phyloP scores from a whole-genome alignment of 164 flowering plant genomes.

The Vitis amurensis region DNA sequence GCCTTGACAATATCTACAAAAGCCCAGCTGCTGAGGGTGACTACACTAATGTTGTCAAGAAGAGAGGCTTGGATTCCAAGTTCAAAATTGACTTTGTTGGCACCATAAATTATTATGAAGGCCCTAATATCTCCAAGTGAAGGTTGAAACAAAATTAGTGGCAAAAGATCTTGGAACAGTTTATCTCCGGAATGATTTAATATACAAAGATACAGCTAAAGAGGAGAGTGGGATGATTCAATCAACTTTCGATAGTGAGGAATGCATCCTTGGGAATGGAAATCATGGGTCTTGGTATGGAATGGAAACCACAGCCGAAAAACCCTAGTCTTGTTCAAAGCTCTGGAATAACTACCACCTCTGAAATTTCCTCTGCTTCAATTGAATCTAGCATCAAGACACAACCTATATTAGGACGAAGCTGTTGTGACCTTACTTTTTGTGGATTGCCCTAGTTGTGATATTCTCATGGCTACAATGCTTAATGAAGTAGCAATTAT shows the following conservation, averaged over 20 bases:
- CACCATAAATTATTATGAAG: slow-evolving; percentile 78
- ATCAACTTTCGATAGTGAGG: slow-evolving; percentile 69
- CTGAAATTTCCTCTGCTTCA: no score
- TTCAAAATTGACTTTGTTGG: slow-evolving; percentile 94
- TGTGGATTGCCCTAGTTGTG: no score
- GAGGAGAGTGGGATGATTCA: slow-evolving; percentile 66
- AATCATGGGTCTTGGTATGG: no score
- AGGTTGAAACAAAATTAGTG: slow-evolving; percentile 65
- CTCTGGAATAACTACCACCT: no score
- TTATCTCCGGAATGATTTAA: slow-evolving; percentile 58
- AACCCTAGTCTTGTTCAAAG: no score
- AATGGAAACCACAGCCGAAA: no score
- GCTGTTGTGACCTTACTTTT: no score
- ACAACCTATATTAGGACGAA: no score
- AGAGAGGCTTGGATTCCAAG: slow-evolving; percentile 55
- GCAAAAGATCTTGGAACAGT: slow-evolving; percentile 69
- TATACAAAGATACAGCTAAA: slow-evolving; percentile 53
- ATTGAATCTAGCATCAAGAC: no score
- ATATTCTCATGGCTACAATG: no score
- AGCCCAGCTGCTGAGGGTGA: slow-evolving; percentile 98
- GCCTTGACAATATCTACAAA: slow-evolving; percentile 95
- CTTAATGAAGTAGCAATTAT: no score
- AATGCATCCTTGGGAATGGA: slow-evolving; percentile 64
- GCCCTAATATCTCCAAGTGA: slow-evolving; percentile 59
- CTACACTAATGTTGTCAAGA: slow-evolving; percentile 69